These are phyloP conservation scores for Penicillium paxilli DNA, from an alignment of 495 filamentous ascomycete species.

Conservation along the genomic window DNA sequence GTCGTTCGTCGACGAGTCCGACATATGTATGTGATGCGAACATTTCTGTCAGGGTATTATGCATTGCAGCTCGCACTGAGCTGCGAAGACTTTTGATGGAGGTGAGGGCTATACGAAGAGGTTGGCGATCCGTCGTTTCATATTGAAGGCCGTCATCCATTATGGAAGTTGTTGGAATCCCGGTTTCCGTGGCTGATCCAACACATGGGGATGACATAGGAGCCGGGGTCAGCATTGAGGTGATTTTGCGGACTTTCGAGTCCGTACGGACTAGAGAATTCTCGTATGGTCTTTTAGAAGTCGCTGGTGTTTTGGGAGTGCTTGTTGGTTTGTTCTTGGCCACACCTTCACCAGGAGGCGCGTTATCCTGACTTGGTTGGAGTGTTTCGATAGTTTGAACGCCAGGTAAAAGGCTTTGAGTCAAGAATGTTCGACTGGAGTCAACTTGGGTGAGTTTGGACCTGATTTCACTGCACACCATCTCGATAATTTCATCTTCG, in stretches of 20 bases:
- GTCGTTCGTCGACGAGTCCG: constrained; percentile 83
- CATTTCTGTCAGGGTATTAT: constrained; percentile 84
- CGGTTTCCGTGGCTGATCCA: constrained; percentile 13
- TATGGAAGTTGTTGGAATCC: constrained; percentile 17
- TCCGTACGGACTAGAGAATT: constrained; percentile 92
- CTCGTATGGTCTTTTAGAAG: constrained; percentile 69
- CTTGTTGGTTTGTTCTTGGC: constrained; percentile 8
- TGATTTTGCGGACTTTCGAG: constrained; percentile 88
- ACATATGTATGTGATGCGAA: constrained; percentile 92
- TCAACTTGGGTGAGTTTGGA: constrained; percentile 84
- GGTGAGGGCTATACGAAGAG: constrained; percentile 66
- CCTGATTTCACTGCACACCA: constrained; percentile 79
- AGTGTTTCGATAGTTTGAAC: constrained; percentile 37
- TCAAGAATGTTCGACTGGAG: constrained; percentile 91
- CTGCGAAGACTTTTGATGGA: constrained; percentile 82
- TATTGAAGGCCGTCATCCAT: constrained; percentile 61
- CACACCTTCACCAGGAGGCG: constrained; percentile 10
- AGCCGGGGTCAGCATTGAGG: constrained; percentile 76
- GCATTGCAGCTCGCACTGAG: constrained; percentile 78
- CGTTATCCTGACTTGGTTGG: constrained; percentile 10
- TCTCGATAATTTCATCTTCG: constrained; percentile 94
- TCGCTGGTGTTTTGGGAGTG: constrained; percentile 39
- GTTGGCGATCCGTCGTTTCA: constrained; percentile 66
- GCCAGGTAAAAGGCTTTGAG: constrained; percentile 84
- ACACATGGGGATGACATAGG: constrained; percentile 18